These are phyloP conservation scores for Elongisporangium undulatum DNA, from an alignment of 352 stramenopile genomes.

Conservation along the genomic window DNA sequence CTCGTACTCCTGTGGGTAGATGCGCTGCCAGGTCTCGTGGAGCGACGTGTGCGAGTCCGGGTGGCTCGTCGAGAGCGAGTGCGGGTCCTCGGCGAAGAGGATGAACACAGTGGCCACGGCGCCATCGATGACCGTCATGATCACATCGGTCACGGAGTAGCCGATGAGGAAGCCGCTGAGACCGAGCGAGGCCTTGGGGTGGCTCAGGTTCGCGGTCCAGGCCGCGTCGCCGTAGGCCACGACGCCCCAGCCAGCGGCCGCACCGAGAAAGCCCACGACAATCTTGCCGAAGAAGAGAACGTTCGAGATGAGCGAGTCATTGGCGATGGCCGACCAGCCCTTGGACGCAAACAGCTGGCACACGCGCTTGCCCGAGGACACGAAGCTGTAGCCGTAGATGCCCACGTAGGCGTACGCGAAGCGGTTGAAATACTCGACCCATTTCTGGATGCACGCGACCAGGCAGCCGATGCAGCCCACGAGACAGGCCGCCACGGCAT, in stretches of 20 bases:
- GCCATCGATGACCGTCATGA: constrained; percentile 73
- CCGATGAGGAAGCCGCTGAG: constrained; percentile 36
- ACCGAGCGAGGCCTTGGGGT: constrained; percentile 38
- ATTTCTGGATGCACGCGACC: constrained; percentile 47
- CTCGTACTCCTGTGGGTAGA: constrained; percentile 47
- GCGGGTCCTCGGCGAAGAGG: constrained; percentile 77
- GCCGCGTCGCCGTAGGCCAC: constrained; percentile 31
- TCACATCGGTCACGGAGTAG: constrained; percentile 22
- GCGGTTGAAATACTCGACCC: constrained; percentile 76
- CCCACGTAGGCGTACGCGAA: constrained; percentile 74
- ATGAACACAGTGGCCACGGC: constrained; percentile 84
- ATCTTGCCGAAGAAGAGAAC: constrained; percentile 59
- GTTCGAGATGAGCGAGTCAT: constrained; percentile 66
- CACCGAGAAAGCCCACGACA: constrained; percentile 49
- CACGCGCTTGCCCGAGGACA: constrained; percentile 35
- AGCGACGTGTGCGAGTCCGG: constrained; percentile 30
- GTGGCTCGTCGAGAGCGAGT: constrained; percentile 33
- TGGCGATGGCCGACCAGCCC: constrained; percentile 59
- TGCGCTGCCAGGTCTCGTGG: constrained; percentile 39
- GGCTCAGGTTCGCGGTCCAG: constrained; percentile 40
- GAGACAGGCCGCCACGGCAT: constrained; percentile 46
- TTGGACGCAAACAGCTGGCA: constrained; percentile 53
- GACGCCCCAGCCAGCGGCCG: constrained; percentile 25
- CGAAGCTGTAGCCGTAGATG: constrained; percentile 67
- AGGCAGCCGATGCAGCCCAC: constrained; percentile 47